phyloP scores from a whole-genome alignment of 2,329 filamentous ascomycete species.

The Dactylellina sp. region DNA sequence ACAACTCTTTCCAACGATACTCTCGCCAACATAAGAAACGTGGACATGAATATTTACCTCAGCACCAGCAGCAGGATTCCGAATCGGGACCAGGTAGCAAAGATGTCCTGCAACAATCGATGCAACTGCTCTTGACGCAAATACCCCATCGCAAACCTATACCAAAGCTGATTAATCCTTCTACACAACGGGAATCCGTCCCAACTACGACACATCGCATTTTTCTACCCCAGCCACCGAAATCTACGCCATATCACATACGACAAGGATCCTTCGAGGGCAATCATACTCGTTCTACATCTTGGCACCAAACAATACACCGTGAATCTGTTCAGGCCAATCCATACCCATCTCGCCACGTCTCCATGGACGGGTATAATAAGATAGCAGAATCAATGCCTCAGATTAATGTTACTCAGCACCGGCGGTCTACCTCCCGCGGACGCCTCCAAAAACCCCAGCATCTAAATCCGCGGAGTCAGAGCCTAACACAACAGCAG shows the following conservation, averaged over 20 bases:
- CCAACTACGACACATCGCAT: slow-evolving; percentile 23
- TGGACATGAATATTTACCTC: slow-evolving; percentile 12
- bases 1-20: slow-evolving; percentile 53
- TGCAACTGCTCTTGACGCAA: slow-evolving; percentile 41
- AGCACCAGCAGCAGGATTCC: background rate
- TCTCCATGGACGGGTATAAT: slow-evolving; percentile 34
- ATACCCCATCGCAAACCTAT: slow-evolving; percentile 31
- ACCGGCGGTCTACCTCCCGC: slow-evolving; percentile 35
- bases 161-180: background rate
- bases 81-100: slow-evolving; percentile 3
- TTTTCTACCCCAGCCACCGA: slow-evolving; percentile 50
- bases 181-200: slow-evolving; percentile 6
- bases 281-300: slow-evolving; percentile 27
- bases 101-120: slow-evolving; percentile 24
- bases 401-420: background rate
- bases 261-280: slow-evolving; percentile 26
- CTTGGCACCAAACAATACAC: slow-evolving; percentile 40
- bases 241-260: slow-evolving; percentile 45
- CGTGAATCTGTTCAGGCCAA: slow-evolving; percentile 26
- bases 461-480: slow-evolving; percentile 30
- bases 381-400: slow-evolving; percentile 24
- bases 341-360: slow-evolving; percentile 35
- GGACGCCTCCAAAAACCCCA: slow-evolving; percentile 53
- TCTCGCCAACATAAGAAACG: slow-evolving; percentile 44
- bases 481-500: slow-evolving; percentile 11